These are phyloP conservation scores for Phytophthora sojae DNA, from an alignment of 352 stramenopile species.

Conservation along the genomic window DNA sequence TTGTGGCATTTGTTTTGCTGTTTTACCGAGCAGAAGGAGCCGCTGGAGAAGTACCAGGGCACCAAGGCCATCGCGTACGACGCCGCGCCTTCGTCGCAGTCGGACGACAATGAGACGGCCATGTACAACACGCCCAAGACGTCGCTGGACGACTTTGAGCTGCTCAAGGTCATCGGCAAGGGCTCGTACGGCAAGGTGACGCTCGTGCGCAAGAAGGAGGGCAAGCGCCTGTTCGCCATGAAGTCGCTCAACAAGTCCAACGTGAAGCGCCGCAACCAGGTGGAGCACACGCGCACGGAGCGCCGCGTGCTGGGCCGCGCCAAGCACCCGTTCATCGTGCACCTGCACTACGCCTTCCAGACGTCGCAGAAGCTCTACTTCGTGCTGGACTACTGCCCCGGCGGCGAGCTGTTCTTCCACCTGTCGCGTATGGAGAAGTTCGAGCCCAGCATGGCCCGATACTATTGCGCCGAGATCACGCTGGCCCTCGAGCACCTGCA, in stretches of 20 bases:
- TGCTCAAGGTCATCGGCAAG: conserved; percentile 94
- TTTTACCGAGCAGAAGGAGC: conserved; percentile 65
- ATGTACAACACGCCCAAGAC: conserved; percentile 92
- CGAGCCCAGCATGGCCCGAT: conserved; percentile 84
- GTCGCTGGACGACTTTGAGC: conserved; percentile 92
- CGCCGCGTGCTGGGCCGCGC: conserved; percentile 88
- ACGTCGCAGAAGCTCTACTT: conserved; percentile 93
- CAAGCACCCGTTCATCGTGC: conserved; percentile 92
- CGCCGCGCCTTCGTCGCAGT: conserved; percentile 40
- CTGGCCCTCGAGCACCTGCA: conserved; percentile 91
- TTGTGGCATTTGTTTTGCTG: conserved; percentile 13
- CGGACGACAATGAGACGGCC: conserved; percentile 40
- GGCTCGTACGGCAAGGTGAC: conserved; percentile 93
- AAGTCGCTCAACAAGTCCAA: conserved; percentile 93
- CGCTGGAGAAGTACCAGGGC: conserved; percentile 66
- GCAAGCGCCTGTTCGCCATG: conserved; percentile 83
- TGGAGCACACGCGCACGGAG: conserved; percentile 99
- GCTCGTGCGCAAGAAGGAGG: conserved; percentile 87
- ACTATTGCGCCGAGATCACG: conserved; percentile 93
- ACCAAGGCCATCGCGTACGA: conserved; percentile 49
- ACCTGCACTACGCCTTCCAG: conserved; percentile 93
- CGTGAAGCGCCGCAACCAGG: conserved; percentile 95
- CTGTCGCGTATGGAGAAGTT: conserved; percentile 92
- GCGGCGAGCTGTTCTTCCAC: conserved; percentile 93
- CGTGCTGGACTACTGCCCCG: conserved; percentile 92